Conservation (phyloP, 2,329 filamentous ascomycete species). For the Xylaria sp. region DNA sequence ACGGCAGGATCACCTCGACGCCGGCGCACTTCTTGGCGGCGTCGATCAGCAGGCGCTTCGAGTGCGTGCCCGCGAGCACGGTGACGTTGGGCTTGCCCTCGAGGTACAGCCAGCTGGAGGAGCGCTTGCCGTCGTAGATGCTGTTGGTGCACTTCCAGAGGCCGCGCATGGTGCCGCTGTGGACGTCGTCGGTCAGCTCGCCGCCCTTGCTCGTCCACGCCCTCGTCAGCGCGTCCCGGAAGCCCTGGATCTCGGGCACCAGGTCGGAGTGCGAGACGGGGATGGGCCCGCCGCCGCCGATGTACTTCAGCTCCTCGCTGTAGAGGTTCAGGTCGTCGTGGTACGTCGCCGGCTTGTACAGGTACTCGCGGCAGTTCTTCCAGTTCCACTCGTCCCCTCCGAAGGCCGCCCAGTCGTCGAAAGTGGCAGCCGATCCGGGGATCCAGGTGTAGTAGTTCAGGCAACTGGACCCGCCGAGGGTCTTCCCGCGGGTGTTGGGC, state of each 20-base stretch:
- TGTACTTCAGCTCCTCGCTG: conserved; percentile 48
- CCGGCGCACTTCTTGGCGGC: conserved; percentile 44
- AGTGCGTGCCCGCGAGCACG: conserved; percentile 49
- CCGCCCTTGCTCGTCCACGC: conserved; percentile 59
- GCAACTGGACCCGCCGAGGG: conserved; percentile 59
- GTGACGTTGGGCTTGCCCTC: conserved; percentile 58
- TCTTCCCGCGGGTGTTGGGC: conserved; percentile 63
- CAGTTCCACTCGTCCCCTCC: conserved; percentile 70
- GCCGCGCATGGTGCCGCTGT: conserved; percentile 57
- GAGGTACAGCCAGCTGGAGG: conserved; percentile 54
- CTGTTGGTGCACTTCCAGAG: conserved; percentile 56
- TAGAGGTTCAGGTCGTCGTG: conserved; percentile 56
- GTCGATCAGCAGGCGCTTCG: conserved; percentile 58
- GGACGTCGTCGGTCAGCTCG: conserved; percentile 55
- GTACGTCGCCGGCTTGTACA: conserved; percentile 60
- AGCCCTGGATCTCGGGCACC: conserved; percentile 52
- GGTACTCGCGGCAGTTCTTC: conserved; percentile 52
- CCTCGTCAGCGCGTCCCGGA: conserved; percentile 51
- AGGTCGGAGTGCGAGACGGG: conserved; percentile 58
- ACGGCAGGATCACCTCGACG: conserved; percentile 48
- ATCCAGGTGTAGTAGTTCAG: conserved; percentile 69
- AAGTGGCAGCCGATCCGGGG: conserved; percentile 59
- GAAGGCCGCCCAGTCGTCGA: conserved; percentile 71
- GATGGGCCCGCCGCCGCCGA: conserved; percentile 55
- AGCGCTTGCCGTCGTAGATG: conserved; percentile 61